Evolutionary conservation across 495 filamentous ascomycete species (phyloP), one percentile per base, ranked within the genome.

Genomic region (Hypoxylon cercidicola): DNA sequence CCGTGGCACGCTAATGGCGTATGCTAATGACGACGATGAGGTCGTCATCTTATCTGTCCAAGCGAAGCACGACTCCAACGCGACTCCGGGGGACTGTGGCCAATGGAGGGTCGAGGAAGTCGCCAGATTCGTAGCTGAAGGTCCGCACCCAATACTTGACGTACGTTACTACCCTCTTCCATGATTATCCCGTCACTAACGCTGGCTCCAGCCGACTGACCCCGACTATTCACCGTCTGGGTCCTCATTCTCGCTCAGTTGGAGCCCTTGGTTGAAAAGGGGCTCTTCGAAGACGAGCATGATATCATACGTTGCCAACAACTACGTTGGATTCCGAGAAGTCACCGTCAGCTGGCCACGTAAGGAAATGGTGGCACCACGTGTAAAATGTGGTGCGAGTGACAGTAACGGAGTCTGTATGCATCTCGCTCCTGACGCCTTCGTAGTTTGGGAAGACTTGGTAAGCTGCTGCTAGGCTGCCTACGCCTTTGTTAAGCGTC

Each of bases 361-460:
- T 74, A 44, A 47, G 1, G 44, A 53, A 13, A 74, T 69, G 9
- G 41, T 63, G 15, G 21, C 56, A 10, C 75, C 71, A 2, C 25
- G 68, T 1, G 60, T 83, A 5, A 45, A 62, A 0, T 62, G 78
- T 0, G 66, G 57, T 15, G 39, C 56, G n/a, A 45, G 54, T 9
- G 78, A 82, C 45, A 57, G 55, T 0, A 64, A 68, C 23, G 79
- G 78, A 0, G 71, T 75, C 51, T 83, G 81, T 44, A 52, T 81
- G 10, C 70, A 76, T 62, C 63, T 81, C 15, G 75, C 79, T 2
- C 70, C 73, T 6, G 79, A 83, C 41, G 71, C 76, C 0, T 81
- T 82, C 55, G 72, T 83, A 2, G 75, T 76, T 59, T 83, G 79
- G 71, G 81, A 83, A 55, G 70, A 81, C 39, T 66, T 63, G 7